Conservation (phyloP, 306 rosid genomes). For the Gynostemma pentaphyllum region DNA sequence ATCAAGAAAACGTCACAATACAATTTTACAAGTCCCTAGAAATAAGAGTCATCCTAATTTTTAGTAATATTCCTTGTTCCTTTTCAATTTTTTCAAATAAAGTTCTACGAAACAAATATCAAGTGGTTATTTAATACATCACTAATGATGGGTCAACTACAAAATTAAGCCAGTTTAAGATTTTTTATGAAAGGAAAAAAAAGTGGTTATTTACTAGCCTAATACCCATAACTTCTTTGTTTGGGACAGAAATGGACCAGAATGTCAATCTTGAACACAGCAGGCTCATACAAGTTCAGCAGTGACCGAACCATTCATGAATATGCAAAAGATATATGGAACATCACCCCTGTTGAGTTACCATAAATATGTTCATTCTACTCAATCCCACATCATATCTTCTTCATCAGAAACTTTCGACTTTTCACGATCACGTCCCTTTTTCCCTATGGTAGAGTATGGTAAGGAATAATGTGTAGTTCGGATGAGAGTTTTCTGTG, state of each 20-base stretch:
- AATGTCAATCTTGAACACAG: constrained; percentile 94
- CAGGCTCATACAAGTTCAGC: constrained; percentile 95
- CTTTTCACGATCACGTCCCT: too few relatives aligned
- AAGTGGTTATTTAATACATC: background rate
- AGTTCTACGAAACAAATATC: background rate
- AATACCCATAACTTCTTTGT: constrained; percentile 7
- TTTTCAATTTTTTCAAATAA: background rate
- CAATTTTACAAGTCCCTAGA: background rate
- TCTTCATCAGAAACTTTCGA: too few relatives aligned
- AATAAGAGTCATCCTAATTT: too few relatives aligned
- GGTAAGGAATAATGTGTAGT: too few relatives aligned
- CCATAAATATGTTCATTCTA: constrained; percentile 23
- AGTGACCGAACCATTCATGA: constrained; percentile 95
- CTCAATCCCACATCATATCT: background rate
- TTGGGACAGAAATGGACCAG: constrained; percentile 71
- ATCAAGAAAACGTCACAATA: background rate
- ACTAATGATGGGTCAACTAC: too few relatives aligned
- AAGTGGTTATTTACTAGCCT: background rate
- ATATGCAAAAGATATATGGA: constrained; percentile 87
- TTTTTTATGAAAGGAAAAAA: too few relatives aligned
- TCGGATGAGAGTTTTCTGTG: too few relatives aligned
- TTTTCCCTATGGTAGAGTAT: too few relatives aligned
- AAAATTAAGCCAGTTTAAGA: too few relatives aligned
- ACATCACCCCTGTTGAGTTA: constrained; percentile 52
- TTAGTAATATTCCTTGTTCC: too few relatives aligned